These are phyloP conservation scores for Athelia sp. DNA, from an alignment of 1,284 basidiomycete species.

Conservation along the genomic window DNA sequence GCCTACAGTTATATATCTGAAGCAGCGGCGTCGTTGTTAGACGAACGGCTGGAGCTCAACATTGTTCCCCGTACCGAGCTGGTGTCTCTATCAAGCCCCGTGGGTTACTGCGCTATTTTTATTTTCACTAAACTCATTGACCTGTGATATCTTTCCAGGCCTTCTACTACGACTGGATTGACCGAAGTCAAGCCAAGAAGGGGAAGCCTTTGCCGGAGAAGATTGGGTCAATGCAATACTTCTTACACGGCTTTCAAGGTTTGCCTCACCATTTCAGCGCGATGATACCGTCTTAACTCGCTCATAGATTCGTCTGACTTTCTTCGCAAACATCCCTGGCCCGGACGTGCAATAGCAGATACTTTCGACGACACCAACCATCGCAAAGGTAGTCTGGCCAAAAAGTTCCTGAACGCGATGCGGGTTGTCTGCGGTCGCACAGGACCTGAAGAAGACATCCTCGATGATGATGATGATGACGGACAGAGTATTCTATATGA, in stretches of 20 bases:
- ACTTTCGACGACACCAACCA: conserved; percentile 81
- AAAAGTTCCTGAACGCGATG: conserved; percentile 60
- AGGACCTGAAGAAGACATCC: conserved; percentile 62
- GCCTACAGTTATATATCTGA: conserved; percentile 56
- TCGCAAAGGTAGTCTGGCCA: conserved; percentile 56
- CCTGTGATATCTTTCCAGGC: conserved; percentile 38
- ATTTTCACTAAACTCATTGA: conserved; percentile 6
- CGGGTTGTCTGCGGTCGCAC: conserved; percentile 78
- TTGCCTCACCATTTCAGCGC: too few species aligned
- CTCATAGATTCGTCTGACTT: conserved; percentile 79
- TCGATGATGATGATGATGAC: conserved; percentile 69
- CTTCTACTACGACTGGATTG: conserved; percentile 89
- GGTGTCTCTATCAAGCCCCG: conserved; percentile 76
- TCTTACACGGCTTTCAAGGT: conserved; percentile 82
- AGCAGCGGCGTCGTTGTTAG: conserved; percentile 84
- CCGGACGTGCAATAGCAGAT: conserved; percentile 77
- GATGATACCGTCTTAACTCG: too few species aligned
- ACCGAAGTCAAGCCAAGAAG: conserved; percentile 73
- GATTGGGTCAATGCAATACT: conserved; percentile 88
- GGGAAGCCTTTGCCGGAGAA: conserved; percentile 81
- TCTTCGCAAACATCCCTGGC: conserved; percentile 82
- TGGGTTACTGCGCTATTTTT: conserved; percentile 31
- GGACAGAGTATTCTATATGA: conserved; percentile 58
- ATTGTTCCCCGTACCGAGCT: conserved; percentile 87
- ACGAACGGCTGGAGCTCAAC: conserved; percentile 66